phyloP scores from a whole-genome alignment of 169 alveolate species.

The Plasmodium gallinaceum region DNA sequence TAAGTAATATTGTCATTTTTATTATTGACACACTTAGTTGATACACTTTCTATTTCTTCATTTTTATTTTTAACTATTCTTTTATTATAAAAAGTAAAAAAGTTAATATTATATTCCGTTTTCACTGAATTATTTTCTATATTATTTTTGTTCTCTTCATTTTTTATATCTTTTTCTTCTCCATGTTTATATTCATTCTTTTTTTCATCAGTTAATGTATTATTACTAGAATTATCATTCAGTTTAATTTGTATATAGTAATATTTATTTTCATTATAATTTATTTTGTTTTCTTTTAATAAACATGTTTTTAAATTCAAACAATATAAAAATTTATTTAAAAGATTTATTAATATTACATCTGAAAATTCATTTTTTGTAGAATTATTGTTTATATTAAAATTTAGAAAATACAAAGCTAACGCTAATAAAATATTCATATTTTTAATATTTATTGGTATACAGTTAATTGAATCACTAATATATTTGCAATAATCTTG shows the following conservation, averaged over 20 bases:
- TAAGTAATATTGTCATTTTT: not conserved
- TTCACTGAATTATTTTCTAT: not conserved
- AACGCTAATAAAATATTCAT: constrained; percentile 47
- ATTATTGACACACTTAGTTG: not conserved
- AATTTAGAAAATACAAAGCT: constrained; percentile 47
- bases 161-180: not conserved
- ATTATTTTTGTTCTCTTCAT: not conserved
- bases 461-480: constrained; percentile 23
- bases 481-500: constrained; percentile 60
- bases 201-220: not conserved
- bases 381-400: constrained; percentile 27
- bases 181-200: not conserved
- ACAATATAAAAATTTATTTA: constrained; percentile 52
- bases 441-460: constrained; percentile 58
- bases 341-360: constrained; percentile 20
- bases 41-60: not conserved
- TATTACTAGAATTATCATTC: constrained; percentile 3
- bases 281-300: constrained; percentile 26
- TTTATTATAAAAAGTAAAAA: constrained; percentile 60
- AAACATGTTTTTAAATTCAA: constrained; percentile 63
- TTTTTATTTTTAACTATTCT: constrained; percentile 16
- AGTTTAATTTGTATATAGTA: constrained; percentile 50
- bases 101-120: not conserved
- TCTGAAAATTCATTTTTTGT: constrained; percentile 16
- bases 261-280: constrained; percentile 19